Conservation (phyloP, 805 yeast genomes). For the Cephaloascus albidus region DNA sequence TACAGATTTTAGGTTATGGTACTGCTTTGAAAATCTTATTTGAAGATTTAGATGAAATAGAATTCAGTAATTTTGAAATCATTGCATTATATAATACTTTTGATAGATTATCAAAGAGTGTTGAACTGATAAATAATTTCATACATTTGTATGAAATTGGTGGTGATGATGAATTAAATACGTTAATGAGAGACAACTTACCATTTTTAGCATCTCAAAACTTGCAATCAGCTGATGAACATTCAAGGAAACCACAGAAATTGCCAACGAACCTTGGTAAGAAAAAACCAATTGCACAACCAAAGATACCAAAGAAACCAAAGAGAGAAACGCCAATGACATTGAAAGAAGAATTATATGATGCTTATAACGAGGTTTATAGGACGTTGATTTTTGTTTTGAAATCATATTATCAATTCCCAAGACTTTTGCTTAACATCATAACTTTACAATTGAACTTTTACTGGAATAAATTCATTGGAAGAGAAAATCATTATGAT, state of each 20-base stretch:
- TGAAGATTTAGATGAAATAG: slow-evolving; percentile 54
- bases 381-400: slow-evolving; percentile 59
- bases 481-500: slow-evolving; percentile 23
- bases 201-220: no score
- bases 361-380: slow-evolving; percentile 41
- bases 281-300: neutral
- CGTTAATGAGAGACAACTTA: no score
- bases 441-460: slow-evolving; percentile 37
- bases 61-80: slow-evolving; percentile 69
- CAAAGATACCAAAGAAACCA: slow-evolving; percentile 1
- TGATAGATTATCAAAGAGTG: slow-evolving; percentile 82
- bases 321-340: neutral
- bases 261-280: neutral
- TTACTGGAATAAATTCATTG: slow-evolving; percentile 72
- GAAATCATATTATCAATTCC: slow-evolving; percentile 60
- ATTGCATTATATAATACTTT: slow-evolving; percentile 89
- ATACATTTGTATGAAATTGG: slow-evolving; percentile 37
- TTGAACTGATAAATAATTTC: slow-evolving; percentile 67
- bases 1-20: slow-evolving; percentile 96
- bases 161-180: slow-evolving; percentile 7
- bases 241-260: neutral
- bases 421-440: slow-evolving; percentile 47
- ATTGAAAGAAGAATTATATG: slow-evolving; percentile 32
- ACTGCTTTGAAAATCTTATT: slow-evolving; percentile 88
- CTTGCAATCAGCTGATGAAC: neutral